These are phyloP conservation scores for Fraxinus angustifolia DNA, from an alignment of 305 asterid species.

Conservation along the genomic window DNA sequence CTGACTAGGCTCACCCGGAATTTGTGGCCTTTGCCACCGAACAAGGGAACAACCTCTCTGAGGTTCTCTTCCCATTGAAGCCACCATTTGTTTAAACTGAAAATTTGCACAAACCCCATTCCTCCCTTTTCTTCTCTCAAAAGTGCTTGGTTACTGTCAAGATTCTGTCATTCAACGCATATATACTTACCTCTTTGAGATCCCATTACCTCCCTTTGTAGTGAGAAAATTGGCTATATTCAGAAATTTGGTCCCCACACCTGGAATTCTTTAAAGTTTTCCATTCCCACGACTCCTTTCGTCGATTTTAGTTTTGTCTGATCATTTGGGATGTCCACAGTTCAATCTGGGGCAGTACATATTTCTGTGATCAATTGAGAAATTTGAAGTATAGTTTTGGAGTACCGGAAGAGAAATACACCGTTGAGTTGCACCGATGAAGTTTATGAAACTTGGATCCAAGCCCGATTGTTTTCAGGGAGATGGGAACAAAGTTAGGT, in stretches of 20 bases:
- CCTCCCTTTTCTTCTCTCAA: constrained; percentile 22
- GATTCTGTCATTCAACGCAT: constrained; percentile 67
- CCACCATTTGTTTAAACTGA: constrained; percentile 44
- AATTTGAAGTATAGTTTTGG: constrained; percentile 24
- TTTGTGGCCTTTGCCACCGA: constrained; percentile 89
- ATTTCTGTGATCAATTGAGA: constrained; percentile 41
- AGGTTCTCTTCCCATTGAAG: constrained; percentile 66
- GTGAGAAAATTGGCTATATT: constrained; percentile 42
- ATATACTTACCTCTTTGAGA: constrained; percentile 43
- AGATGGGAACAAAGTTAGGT: constrained; percentile 74
- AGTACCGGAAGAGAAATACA: constrained; percentile 28
- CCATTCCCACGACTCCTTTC: constrained; percentile 40
- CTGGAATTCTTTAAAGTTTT: constrained; percentile 26
- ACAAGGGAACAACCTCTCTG: constrained; percentile 71
- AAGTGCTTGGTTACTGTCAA: constrained; percentile 50
- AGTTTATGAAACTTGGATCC: constrained; percentile 99
- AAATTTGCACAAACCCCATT: constrained; percentile 26
- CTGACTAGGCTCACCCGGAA: constrained; percentile 68
- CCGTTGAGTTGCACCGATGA: constrained; percentile 59
- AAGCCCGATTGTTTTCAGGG: constrained; percentile 84
- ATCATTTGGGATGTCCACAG: constrained; percentile 40
- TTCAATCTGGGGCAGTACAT: constrained; percentile 27
- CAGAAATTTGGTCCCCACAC: constrained; percentile 71
- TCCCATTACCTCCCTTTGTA: constrained; percentile 46
- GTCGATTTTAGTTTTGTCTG: constrained; percentile 49